Base-by-base conservation (phyloP, 106 monocot species). In the Alisma plantagoaquatica region DNA sequence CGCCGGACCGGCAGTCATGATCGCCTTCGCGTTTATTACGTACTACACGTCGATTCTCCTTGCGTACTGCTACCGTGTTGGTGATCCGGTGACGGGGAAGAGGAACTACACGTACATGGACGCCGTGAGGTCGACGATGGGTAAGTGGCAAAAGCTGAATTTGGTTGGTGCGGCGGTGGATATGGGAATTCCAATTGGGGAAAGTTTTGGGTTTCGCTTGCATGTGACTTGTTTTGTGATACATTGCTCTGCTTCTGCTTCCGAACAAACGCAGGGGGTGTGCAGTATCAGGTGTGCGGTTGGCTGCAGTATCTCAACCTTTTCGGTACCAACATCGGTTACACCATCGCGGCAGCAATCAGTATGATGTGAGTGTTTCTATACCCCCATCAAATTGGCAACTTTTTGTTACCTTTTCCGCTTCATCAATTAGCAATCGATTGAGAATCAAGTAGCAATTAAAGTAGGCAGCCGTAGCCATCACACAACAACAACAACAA, bases 31-130 rank as follows among this genome's bases (percentile, higher is more conserved):
- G 14, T 70, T 77, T 28, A 73, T 82, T 14, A 77, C 53, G 0
- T 73, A 70, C 57, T 82, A 82, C 52, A 82, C 82, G 20, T 86
- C 86, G 1, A 17, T 68, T 2, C 77, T 86, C 12, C 77, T 86
- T 50, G 30, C 86, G 38, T 80, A 86, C 47, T 86, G 86, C 51
- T 86, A 86, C 56, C 56, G 86, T 29, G 43, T 63, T 29, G 77
- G 77, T 29, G 86, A 81, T 41, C 74, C 70, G 16, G 12, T 50
- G 57, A 61, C 70, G 60, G 86, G 86, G 48, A 77, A 73, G 62
- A 69, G 85, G 8, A 86, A 80, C 73, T 80, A 86, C 57, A 86
- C 76, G 26, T 86, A 86, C 67, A 77, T 68, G 70, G 81, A 81
- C 28, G 86, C 81, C 3, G 86, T 86, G 32, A 29, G 60, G 0